Conservation (phyloP, 352 stramenopile species). For the Elongisporangium prolatum region DNA sequence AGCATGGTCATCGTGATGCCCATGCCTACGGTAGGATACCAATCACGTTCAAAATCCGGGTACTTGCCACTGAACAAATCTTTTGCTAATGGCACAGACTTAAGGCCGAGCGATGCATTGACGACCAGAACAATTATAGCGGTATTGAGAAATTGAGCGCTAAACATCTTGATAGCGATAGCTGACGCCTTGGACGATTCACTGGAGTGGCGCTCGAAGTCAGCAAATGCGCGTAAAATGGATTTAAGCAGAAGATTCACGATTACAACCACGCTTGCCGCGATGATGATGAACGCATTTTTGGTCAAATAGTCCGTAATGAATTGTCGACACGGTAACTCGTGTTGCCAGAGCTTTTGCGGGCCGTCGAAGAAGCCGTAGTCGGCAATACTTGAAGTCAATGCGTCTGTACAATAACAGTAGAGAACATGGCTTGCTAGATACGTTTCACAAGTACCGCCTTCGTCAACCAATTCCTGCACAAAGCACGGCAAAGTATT, state of each 20-base stretch:
- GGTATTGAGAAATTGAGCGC: slow-evolving; percentile 80
- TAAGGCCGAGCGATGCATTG: slow-evolving; percentile 52
- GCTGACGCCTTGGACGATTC: slow-evolving; percentile 74
- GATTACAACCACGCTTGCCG: slow-evolving; percentile 63
- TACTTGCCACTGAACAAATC: slow-evolving; percentile 78
- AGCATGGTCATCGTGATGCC: slow-evolving; percentile 85
- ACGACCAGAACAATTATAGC: slow-evolving; percentile 80
- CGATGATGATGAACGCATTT: slow-evolving; percentile 64
- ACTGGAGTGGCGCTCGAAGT: slow-evolving; percentile 74
- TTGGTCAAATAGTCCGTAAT: slow-evolving; percentile 62
- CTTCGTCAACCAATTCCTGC: slow-evolving; percentile 23
- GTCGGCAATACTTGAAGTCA: slow-evolving; percentile 38
- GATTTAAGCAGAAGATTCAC: slow-evolving; percentile 75
- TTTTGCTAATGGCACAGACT: slow-evolving; percentile 30
- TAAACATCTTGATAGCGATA: slow-evolving; percentile 77
- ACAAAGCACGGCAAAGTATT: slow-evolving; percentile 69
- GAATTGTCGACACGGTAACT: slow-evolving; percentile 55
- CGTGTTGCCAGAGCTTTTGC: slow-evolving; percentile 43
- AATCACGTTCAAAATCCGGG: slow-evolving; percentile 77
- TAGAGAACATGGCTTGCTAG: slow-evolving; percentile 54
- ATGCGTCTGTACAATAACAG: slow-evolving; percentile 57
- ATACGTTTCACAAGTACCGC: slow-evolving; percentile 56
- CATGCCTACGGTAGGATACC: slow-evolving; percentile 84
- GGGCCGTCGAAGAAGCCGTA: slow-evolving; percentile 52
- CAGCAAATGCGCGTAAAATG: slow-evolving; percentile 59